Percentiles rank a stretch among this genome's conserved stretches.
These are phyloP conservation scores for Cladophialophora exuberans DNA, from an alignment of 2,329 filamentous ascomycete genomes.

Conservation along the genomic window DNA sequence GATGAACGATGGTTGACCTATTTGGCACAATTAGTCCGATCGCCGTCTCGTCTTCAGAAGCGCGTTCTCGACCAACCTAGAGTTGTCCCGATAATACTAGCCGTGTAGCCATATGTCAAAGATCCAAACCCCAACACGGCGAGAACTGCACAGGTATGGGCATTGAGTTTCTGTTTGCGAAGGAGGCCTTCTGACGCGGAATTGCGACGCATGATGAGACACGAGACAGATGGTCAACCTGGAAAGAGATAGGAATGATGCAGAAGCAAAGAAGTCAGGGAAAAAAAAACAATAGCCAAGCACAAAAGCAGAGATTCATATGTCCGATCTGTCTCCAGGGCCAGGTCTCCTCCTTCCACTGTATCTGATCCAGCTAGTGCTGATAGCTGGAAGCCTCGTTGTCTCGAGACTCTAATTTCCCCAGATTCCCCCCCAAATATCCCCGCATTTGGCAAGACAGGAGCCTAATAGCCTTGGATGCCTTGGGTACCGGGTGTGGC, in stretches of 20 bases:
- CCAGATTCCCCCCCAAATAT: conserved; percentile 6
- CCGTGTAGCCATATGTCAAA: conserved; percentile 29
- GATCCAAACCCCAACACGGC: conserved; percentile 27
- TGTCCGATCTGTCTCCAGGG: too few relatives aligned
- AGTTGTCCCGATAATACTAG: conserved; percentile 30
- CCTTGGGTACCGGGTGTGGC: too few relatives aligned
- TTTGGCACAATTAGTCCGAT: not conserved
- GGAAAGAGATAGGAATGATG: not conserved
- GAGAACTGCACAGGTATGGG: conserved; percentile 24
- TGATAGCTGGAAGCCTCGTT: too few relatives aligned
- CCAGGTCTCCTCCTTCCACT: too few relatives aligned
- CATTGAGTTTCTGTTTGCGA: conserved; percentile 25
- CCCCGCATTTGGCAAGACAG: conserved; percentile 5
- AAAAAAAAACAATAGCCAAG: too few relatives aligned
- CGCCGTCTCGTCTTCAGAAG: too few relatives aligned
- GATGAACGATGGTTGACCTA: conserved; percentile 49
- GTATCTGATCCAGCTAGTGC: too few relatives aligned
- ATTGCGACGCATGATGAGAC: conserved; percentile 17
- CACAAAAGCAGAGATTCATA: too few relatives aligned
- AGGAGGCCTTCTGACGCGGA: conserved; percentile 19
- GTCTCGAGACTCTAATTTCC: too few relatives aligned
- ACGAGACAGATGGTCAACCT: not conserved
- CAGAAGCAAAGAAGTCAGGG: too few relatives aligned
- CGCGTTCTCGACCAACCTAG: conserved; percentile 27
- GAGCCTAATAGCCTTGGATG: too few relatives aligned